Conservation (phyloP, 2,329 filamentous ascomycete genomes). For the Delphinella strobiligena region DNA sequence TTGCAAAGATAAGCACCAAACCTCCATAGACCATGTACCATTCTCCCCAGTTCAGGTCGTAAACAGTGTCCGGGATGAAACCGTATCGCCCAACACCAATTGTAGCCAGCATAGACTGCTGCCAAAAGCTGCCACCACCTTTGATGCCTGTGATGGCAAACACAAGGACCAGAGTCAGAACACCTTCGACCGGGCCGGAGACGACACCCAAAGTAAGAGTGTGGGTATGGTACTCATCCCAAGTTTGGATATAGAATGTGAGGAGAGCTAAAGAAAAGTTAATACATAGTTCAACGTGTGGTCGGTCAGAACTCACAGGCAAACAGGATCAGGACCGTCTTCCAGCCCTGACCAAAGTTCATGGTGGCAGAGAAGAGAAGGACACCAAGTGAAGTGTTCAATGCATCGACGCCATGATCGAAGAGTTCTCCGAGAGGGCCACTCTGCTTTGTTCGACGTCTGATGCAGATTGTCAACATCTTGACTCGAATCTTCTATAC, state of each 20-base stretch:
- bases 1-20: conserved; percentile 75
- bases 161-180: conserved; percentile 69
- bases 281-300: not conserved
- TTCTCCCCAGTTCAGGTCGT: conserved; percentile 74
- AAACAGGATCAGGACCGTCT: conserved; percentile 72
- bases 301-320: conserved; percentile 46
- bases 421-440: conserved; percentile 93
- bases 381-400: conserved; percentile 90
- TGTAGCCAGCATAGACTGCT: conserved; percentile 63
- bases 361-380: conserved; percentile 84
- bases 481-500: not conserved
- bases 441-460: conserved; percentile 78
- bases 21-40: conserved; percentile 86
- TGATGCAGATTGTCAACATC: conserved; percentile 22
- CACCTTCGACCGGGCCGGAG: conserved; percentile 89
- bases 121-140: conserved; percentile 89
- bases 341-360: conserved; percentile 88
- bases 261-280: conserved; percentile 49
- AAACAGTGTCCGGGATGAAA: conserved; percentile 58
- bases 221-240: conserved; percentile 98
- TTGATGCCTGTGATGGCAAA: conserved; percentile 74
- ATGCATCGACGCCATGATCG: conserved; percentile 91
- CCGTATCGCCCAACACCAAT: conserved; percentile 53
- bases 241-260: conserved; percentile 98
- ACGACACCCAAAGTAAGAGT: conserved; percentile 84